These are phyloP conservation scores for Geranium rotundifolium DNA, from an alignment of 345 rosid genomes.

Conservation along the genomic window DNA sequence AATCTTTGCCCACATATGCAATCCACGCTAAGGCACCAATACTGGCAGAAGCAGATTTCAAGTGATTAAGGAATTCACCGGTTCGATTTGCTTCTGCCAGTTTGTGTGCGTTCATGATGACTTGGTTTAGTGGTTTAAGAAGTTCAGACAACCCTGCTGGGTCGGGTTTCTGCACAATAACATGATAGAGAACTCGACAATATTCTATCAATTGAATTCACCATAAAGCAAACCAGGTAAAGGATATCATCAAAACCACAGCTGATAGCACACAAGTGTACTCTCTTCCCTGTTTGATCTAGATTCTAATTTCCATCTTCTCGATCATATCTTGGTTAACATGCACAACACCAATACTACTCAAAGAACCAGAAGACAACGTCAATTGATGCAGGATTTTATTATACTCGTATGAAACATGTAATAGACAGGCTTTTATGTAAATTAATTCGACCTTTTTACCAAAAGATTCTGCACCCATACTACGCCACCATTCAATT, in stretches of 20 bases:
- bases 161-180: constrained; percentile 63
- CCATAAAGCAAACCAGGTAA: neutral
- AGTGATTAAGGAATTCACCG: constrained; percentile 72
- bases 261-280: neutral
- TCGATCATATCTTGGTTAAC: neutral
- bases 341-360: neutral
- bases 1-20: constrained; percentile 84
- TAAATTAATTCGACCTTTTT: too few species aligned
- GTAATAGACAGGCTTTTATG: too few species aligned
- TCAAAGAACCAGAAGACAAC: neutral
- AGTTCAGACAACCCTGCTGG: constrained; percentile 57
- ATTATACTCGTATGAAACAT: neutral
- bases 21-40: constrained; percentile 86
- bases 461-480: too few species aligned
- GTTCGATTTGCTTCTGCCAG: constrained; percentile 77
- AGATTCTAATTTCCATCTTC: neutral
- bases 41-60: constrained; percentile 73
- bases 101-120: constrained; percentile 56
- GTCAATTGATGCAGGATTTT: neutral
- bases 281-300: neutral
- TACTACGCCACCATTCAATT: too few species aligned
- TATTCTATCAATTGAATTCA: neutral
- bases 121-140: constrained; percentile 79
- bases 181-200: constrained; percentile 5
- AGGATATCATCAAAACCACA: neutral